phyloP scores from a whole-genome alignment of 2,329 filamentous ascomycete genomes.

The Beauveria brongniartii region DNA sequence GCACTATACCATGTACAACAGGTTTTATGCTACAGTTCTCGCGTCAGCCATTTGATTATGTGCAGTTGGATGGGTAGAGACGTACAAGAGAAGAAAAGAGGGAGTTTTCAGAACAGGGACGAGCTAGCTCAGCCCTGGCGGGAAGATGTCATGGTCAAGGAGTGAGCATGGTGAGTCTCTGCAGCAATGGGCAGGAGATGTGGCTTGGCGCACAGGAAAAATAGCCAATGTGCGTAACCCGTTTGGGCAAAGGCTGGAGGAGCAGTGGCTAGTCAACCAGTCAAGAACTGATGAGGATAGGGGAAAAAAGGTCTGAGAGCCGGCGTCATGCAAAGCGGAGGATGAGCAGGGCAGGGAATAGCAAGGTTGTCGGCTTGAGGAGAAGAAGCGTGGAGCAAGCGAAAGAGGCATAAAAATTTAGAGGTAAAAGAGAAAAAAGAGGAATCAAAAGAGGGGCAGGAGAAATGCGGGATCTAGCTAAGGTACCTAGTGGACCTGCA shows the following conservation, averaged over 20 bases:
- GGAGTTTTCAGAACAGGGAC: background rate
- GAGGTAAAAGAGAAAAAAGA: background rate
- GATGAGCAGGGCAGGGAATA: background rate
- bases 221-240: background rate
- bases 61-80: background rate
- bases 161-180: background rate
- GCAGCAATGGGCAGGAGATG: background rate
- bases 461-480: constrained; percentile 1
- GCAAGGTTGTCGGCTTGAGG: background rate
- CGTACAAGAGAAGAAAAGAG: background rate
- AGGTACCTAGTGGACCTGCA: constrained; percentile 8
- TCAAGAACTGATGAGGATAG: background rate
- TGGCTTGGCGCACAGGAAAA: background rate
- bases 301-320: background rate
- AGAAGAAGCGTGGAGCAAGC: too few relatives aligned
- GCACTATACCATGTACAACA: too few relatives aligned
- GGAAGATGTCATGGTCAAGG: background rate
- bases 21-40: background rate
- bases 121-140: background rate
- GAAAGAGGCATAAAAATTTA: too few relatives aligned
- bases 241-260: background rate
- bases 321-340: background rate
- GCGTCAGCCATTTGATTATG: background rate
- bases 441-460: background rate
- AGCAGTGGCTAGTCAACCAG: background rate